A percentile compares a stretch with the other conserved stretches of the same genome.
These are phyloP conservation scores for Evansstolkia leycettana DNA, from an alignment of 495 filamentous ascomycete species.

Conservation along the genomic window DNA sequence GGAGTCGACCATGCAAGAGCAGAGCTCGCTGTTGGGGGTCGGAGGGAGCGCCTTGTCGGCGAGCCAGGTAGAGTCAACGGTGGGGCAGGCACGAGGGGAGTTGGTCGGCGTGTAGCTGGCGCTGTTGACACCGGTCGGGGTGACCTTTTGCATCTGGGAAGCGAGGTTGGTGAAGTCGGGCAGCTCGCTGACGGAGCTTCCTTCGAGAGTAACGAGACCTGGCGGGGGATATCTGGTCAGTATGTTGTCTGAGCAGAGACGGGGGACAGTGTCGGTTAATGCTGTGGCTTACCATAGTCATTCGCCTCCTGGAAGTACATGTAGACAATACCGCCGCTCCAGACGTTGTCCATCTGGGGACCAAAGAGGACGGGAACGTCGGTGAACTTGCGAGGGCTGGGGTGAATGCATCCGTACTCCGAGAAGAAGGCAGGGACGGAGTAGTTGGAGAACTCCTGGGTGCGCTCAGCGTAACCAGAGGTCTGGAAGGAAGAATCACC, in stretches of 20 bases:
- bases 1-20: constrained; percentile 66
- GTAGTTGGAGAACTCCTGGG: constrained; percentile 74
- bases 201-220: constrained; percentile 61
- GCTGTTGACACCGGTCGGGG: constrained; percentile 53
- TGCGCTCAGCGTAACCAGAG: constrained; percentile 71
- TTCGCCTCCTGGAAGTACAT: constrained; percentile 94
- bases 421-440: constrained; percentile 93
- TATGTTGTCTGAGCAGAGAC: too few relatives aligned
- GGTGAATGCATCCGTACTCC: constrained; percentile 90
- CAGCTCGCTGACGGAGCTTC: constrained; percentile 44
- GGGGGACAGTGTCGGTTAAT: too few relatives aligned
- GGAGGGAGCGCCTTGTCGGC: constrained; percentile 66
- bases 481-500: constrained; percentile 58
- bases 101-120: constrained; percentile 67
- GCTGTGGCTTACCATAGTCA: constrained; percentile 55
- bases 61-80: constrained; percentile 48
- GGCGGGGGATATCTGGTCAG: neutral
- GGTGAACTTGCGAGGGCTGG: constrained; percentile 63
- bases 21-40: constrained; percentile 59
- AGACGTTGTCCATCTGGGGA: constrained; percentile 65
- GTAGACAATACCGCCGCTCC: constrained; percentile 92
- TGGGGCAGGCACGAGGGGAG: constrained; percentile 61
- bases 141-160: constrained; percentile 51
- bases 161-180: constrained; percentile 67
- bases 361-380: constrained; percentile 81